phyloP scores from a whole-genome alignment of 2,329 filamentous ascomycete species.

The Biscogniauxia sp. region DNA sequence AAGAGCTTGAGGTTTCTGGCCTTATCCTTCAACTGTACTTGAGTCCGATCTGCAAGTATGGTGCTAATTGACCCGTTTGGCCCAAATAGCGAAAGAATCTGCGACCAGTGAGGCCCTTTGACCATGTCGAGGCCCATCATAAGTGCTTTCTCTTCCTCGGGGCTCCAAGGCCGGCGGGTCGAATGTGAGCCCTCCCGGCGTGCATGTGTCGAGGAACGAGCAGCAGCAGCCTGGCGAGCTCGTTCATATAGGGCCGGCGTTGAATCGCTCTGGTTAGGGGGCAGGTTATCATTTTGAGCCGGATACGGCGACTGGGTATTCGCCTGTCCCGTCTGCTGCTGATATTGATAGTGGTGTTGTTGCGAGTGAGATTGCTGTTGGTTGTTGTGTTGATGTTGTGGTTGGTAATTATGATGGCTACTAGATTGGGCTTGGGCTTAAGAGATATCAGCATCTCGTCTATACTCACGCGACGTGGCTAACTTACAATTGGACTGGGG shows the following conservation, averaged over 20 bases:
- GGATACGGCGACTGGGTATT: conserved; percentile 22
- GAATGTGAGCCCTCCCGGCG: conserved; percentile 57
- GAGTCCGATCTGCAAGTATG: conserved; percentile 82
- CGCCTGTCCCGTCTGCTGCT: conserved; percentile 16
- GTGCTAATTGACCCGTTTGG: conserved; percentile 76
- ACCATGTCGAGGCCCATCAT: conserved; percentile 87
- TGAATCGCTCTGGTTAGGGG: conserved; percentile 55
- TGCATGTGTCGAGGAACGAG: conserved; percentile 54
- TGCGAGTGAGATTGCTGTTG: conserved; percentile 18
- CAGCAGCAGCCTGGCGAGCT: conserved; percentile 57
- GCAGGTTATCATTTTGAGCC: conserved; percentile 37
- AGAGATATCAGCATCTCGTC: conserved; percentile 8
- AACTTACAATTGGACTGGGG: conserved; percentile 27
- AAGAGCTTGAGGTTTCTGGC: conserved; percentile 86
- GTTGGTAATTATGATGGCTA: conserved; percentile 24
- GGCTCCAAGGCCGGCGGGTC: conserved; percentile 77
- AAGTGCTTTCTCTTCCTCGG: conserved; percentile 84
- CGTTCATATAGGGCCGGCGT: conserved; percentile 57
- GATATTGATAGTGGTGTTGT: conserved; percentile 28
- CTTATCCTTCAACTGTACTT: conserved; percentile 92
- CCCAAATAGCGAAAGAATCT: conserved; percentile 83
- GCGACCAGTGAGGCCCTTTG: conserved; percentile 89
- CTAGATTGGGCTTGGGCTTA: conserved; percentile 24
- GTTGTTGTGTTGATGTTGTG: conserved; percentile 4
- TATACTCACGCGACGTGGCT: background rate